phyloP scores from a whole-genome alignment of 768 basidiomycete genomes.

The Mycena belliarum region DNA sequence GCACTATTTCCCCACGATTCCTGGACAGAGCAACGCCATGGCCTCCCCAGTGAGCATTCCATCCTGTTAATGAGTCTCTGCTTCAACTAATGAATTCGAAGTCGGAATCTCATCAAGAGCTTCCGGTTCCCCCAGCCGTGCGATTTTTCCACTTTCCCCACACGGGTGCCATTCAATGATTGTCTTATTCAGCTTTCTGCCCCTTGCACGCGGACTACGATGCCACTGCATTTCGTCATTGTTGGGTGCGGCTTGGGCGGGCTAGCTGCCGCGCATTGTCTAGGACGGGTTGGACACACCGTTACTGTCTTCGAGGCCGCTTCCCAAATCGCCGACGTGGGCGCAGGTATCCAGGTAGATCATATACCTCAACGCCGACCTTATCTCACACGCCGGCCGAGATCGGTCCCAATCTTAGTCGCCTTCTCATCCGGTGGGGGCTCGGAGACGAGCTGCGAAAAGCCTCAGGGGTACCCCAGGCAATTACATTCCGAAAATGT shows the following conservation, averaged over 20 bases:
- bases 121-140: slow-evolving; percentile 1
- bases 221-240: slow-evolving; percentile 27
- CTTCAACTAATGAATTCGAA: neutral
- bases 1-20: too few species aligned
- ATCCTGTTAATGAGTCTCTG: too few species aligned
- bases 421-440: slow-evolving; percentile 53
- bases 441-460: slow-evolving; percentile 41
- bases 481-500: slow-evolving; percentile 47
- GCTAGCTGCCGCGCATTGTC: slow-evolving; percentile 39
- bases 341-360: slow-evolving; percentile 47
- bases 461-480: slow-evolving; percentile 40
- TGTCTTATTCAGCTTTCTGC: neutral
- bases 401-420: slow-evolving; percentile 37
- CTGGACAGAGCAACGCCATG: too few species aligned
- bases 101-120: neutral
- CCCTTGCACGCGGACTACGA: neutral
- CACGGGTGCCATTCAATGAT: neutral
- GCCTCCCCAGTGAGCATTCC: too few species aligned
- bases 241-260: slow-evolving; percentile 26
- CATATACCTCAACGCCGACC: neutral
- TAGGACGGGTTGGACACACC: slow-evolving; percentile 42
- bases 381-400: neutral
- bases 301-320: slow-evolving; percentile 43
- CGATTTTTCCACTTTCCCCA: neutral
- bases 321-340: slow-evolving; percentile 39